Base-by-base conservation (phyloP, 768 basidiomycete species). In the Agaricus subrufescens region DNA sequence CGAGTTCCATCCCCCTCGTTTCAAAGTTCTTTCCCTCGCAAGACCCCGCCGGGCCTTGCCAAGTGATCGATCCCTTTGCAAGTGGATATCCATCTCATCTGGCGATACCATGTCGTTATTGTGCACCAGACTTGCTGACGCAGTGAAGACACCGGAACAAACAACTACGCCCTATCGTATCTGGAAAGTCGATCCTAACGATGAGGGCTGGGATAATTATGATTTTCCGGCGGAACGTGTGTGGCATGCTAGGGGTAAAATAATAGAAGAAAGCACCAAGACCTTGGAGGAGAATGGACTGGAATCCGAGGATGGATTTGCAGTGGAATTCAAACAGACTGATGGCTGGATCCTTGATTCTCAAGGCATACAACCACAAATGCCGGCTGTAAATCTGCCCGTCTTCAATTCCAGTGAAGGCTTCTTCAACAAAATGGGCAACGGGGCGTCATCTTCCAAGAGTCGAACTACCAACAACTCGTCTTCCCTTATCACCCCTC, bases 1-100 rank as follows among this genome's bases (percentile, higher is more conserved):
- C 51, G 93, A 96, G 70, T 76, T 93, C 39, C 79, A 80, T 55
- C 91, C 91, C 25, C 84, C 87, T 1, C 74, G 73, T 19, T 70
- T 93, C 63, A 80, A 76, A 59, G 80, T 84, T 37, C 76, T 84
- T 62, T 71, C 72, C 51, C 71, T 87, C 14, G 69, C 73, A 19
- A 70, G 68, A 50, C 66, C 67, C 38, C 59, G 65, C 7, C 52
- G 46, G 48, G 67, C 65, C 40, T 34, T 62, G 9, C 58, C 53
- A 23, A 56, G 69, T 46, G 59, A 63, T 50, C 66, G 65, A 46
- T 60, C 68, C 5, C 59, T 67, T 2, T 71, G 75, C 40, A 60
- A 62, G 23, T 71, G 69, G 56, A 65, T 83, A 39, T 70, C 75
- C 1, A 73, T 86, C 27, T 84, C 87, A 4, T 71, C 70, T 50